Evolutionary conservation across 176 grass and related monocot genomes (phyloP).

Genomic region (Microstegium vimineum): DNA sequence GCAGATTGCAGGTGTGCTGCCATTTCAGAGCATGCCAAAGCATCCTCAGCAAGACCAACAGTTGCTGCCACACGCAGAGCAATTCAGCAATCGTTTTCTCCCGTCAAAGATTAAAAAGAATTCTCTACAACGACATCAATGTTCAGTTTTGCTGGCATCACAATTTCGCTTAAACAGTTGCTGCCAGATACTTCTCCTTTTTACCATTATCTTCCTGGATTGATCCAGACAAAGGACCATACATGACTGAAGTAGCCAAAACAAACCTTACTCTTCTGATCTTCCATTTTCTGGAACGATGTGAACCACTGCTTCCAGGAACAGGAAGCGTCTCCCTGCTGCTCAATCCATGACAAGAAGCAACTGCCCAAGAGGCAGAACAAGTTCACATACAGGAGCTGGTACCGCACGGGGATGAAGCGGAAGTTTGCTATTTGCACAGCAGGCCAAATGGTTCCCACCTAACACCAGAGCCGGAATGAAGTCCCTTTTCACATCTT

Average conservation of each 20-base stretch:
- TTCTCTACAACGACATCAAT: constrained; percentile 7
- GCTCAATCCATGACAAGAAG: constrained; percentile 94
- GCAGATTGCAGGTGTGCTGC: not conserved
- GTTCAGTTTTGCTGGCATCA: not conserved
- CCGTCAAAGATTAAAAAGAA: not conserved
- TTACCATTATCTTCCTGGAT: not conserved
- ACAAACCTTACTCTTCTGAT: constrained; percentile 47
- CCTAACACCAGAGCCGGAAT: constrained; percentile 70
- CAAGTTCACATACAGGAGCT: constrained; percentile 89
- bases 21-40: not conserved
- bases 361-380: constrained; percentile 86
- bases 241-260: not conserved
- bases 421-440: constrained; percentile 88
- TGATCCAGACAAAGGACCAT: not conserved
- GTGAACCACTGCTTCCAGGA: constrained; percentile 88
- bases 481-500: constrained; percentile 94
- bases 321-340: constrained; percentile 82
- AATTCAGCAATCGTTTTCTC: not conserved
- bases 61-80: not conserved
- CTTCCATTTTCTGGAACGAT: constrained; percentile 50
- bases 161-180: not conserved
- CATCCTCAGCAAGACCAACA: not conserved
- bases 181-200: not conserved
- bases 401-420: constrained; percentile 73
- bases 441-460: constrained; percentile 62